Evolutionary conservation across 2,329 filamentous ascomycete genomes (phyloP).

Genomic region (Rugonectria rugulosa): DNA sequence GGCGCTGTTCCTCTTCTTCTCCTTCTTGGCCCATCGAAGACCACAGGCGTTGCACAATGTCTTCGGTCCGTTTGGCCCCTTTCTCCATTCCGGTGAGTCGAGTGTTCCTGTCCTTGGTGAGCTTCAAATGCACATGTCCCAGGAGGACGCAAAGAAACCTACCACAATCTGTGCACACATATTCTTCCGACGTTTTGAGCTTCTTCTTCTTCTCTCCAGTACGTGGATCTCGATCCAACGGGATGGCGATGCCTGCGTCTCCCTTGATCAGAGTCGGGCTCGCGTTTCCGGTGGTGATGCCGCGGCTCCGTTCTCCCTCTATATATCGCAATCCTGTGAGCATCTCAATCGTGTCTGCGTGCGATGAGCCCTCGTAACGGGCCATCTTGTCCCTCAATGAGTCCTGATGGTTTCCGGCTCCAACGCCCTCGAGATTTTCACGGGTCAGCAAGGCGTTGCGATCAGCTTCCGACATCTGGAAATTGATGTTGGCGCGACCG

Average conservation of each 20-base stretch:
- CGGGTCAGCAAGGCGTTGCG: constrained; percentile 72
- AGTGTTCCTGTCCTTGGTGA: constrained; percentile 66
- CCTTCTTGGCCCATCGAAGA: constrained; percentile 77
- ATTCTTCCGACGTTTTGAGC: constrained; percentile 83
- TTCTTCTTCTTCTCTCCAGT: constrained; percentile 87
- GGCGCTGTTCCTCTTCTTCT: constrained; percentile 69
- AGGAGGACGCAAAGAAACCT: constrained; percentile 40
- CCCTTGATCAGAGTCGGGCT: constrained; percentile 84
- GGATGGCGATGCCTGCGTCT: constrained; percentile 85
- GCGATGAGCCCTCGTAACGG: constrained; percentile 76
- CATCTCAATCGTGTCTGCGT: constrained; percentile 91
- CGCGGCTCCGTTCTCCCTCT: constrained; percentile 86
- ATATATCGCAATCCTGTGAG: constrained; percentile 87
- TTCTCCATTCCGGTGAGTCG: constrained; percentile 95
- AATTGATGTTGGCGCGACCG: constrained; percentile 47
- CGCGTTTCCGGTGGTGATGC: constrained; percentile 85
- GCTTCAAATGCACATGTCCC: constrained; percentile 4
- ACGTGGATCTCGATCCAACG: constrained; percentile 77
- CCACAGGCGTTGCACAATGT: constrained; percentile 96
- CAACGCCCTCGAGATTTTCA: constrained; percentile 80
- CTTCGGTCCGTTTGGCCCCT: constrained; percentile 91
- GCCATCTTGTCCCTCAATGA: constrained; percentile 87
- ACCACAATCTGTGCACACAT: constrained; percentile 95
- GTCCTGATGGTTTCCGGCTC: constrained; percentile 71
- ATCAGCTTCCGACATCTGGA: constrained; percentile 70